A percentile compares a stretch with the other conserved stretches of the same genome.
Evolutionary conservation across 2,329 filamentous ascomycete species (phyloP).

Genomic region (Zymoseptoria brevis): DNA sequence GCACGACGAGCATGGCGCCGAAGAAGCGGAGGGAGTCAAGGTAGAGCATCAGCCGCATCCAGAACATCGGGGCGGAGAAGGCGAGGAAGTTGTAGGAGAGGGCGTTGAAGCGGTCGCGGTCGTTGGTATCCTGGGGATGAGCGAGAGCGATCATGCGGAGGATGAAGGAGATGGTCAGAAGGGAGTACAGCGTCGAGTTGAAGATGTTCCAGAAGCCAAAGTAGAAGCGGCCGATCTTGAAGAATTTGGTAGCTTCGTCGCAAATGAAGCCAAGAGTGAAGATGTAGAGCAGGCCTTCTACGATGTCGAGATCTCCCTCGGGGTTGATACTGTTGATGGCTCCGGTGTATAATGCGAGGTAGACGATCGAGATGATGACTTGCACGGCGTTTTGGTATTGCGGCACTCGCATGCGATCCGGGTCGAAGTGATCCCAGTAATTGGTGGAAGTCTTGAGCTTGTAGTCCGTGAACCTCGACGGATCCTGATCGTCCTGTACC

Average conservation of each 20-base stretch:
- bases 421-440: slow-evolving; percentile 79
- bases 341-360: slow-evolving; percentile 74
- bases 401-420: slow-evolving; percentile 87
- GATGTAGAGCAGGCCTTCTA: slow-evolving; percentile 77
- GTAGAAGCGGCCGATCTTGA: slow-evolving; percentile 87
- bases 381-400: slow-evolving; percentile 88
- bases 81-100: slow-evolving; percentile 91
- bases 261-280: slow-evolving; percentile 88
- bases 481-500: slow-evolving; percentile 88
- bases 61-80: slow-evolving; percentile 93
- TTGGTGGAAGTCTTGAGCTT: slow-evolving; percentile 67
- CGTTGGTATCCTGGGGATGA: slow-evolving; percentile 44
- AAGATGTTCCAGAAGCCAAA: slow-evolving; percentile 96
- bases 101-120: slow-evolving; percentile 58
- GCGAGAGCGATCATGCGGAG: slow-evolving; percentile 70
- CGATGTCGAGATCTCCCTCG: slow-evolving; percentile 70
- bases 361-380: slow-evolving; percentile 74
- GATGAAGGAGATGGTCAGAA: slow-evolving; percentile 71
- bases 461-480: slow-evolving; percentile 83
- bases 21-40: slow-evolving; percentile 93
- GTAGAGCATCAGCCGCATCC: slow-evolving; percentile 85
- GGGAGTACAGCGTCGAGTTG: slow-evolving; percentile 71
- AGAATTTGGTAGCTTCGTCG: slow-evolving; percentile 81
- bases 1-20: slow-evolving; percentile 92
- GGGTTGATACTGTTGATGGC: slow-evolving; percentile 89